Conservation (phyloP, 164 flowering plant genomes). For the Hamamelis virginiana region DNA sequence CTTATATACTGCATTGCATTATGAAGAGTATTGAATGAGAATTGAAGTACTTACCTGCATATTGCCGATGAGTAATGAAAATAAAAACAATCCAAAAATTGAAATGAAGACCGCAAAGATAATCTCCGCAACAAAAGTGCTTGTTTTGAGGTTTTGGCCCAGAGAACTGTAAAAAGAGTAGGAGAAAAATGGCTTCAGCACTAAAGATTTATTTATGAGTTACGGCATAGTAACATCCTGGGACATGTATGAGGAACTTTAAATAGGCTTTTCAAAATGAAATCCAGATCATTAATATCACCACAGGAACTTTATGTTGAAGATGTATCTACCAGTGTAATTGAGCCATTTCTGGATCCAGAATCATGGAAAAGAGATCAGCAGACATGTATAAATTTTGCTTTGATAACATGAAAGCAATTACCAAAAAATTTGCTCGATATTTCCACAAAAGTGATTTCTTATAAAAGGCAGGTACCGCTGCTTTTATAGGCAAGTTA, state of each 20-base stretch:
- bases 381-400: too few relatives aligned
- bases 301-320: not conserved
- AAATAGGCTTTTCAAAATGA: not conserved
- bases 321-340: too few relatives aligned
- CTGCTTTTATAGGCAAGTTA: too few relatives aligned
- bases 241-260: not conserved
- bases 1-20: too few relatives aligned
- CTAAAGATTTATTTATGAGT: not conserved
- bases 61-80: constrained; percentile 23
- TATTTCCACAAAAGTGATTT: too few relatives aligned
- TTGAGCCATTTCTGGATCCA: too few relatives aligned
- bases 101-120: constrained; percentile 18
- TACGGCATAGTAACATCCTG: not conserved
- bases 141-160: constrained; percentile 26
- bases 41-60: constrained; percentile 18
- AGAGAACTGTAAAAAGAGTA: constrained; percentile 12
- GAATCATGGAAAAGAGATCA: too few relatives aligned
- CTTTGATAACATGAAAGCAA: too few relatives aligned
- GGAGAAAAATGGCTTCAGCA: too few relatives aligned
- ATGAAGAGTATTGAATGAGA: too few relatives aligned
- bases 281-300: constrained; percentile 3
- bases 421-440: too few relatives aligned
- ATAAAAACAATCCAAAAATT: constrained; percentile 19
- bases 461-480: too few relatives aligned
- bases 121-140: constrained; percentile 14